These are phyloP conservation scores for Poteriospumella lacustris DNA, from an alignment of 108 stramenopile species.

Conservation along the genomic window DNA sequence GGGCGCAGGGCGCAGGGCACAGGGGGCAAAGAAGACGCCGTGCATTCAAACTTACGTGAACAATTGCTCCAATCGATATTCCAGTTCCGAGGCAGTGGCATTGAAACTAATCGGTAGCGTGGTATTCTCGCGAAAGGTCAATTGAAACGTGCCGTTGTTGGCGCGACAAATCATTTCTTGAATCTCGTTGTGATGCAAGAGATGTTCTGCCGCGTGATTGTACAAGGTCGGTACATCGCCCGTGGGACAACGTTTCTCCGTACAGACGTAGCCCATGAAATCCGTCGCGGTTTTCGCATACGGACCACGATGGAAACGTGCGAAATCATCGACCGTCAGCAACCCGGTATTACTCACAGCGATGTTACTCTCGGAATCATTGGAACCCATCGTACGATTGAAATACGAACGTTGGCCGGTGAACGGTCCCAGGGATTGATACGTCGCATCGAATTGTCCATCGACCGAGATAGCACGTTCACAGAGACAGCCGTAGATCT, in stretches of 20 bases:
- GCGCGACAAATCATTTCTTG: background rate
- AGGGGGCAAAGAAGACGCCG: background rate
- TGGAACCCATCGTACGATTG: background rate
- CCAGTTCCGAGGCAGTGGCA: background rate
- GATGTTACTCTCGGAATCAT: background rate
- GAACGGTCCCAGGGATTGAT: too few relatives aligned
- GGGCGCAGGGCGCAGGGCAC: background rate
- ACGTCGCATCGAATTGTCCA: background rate
- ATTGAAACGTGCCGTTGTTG: background rate
- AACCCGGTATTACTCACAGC: too few relatives aligned
- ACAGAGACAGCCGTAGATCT: background rate
- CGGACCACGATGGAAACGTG: background rate
- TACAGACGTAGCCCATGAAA: slow-evolving; percentile 3
- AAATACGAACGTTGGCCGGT: background rate
- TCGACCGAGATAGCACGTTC: background rate
- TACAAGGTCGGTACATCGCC: slow-evolving; percentile 2
- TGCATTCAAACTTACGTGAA: background rate
- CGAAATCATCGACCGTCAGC: background rate
- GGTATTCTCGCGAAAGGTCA: background rate
- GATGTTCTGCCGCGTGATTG: background rate
- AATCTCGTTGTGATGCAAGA: background rate
- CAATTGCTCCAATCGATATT: background rate
- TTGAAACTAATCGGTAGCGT: background rate
- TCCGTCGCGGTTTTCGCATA: slow-evolving; percentile 12
- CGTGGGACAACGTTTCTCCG: background rate